Base-by-base conservation (phyloP, 306 rosid species). In the Quercus dentata region DNA sequence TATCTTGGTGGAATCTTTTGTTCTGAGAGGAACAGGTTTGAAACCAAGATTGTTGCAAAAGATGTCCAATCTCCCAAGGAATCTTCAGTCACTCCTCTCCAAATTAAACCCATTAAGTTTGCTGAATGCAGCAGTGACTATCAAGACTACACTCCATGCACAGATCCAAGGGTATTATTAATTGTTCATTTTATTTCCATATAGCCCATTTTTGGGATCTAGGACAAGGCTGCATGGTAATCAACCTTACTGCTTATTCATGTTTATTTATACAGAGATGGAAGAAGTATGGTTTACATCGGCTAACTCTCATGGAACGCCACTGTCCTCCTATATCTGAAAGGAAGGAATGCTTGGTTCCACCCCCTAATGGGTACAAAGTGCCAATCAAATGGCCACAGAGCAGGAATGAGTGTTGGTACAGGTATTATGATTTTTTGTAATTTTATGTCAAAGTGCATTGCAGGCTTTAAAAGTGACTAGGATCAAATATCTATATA, bases 121-220 rank as follows among this genome's bases (percentile, higher is more conserved):
- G 86, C 96, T 20, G 92, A 88, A 78, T 96, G 99, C 84, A 59
- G 88, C 84, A 56, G 4, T 3, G 92, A 93, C 23, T 89, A 80
- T 77, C 99, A 96, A 84, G 99, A 89, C 86, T 93, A 89, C 83
- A 96, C 99, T 61, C 99, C 99, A 14, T 96, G 99, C 93, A 96
- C 98, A 56, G 97, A 96, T 90, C 99, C 99, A 74, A 93, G 78
- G 97, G 99, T 96, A 91, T 35, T 76, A 6, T 23, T 51, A 31
- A 31, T 80, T 71, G 57, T 83, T 49, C 30, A 17, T 73, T 64
- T 51, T 83, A 58, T 52, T 76, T 57, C 83, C 52, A 4, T 59
- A n/a, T 69, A 30, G 33, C 11, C 30, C 20, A 49, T 12, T 61
- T 79, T 73, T 27, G 51, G 63, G 38, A 69, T 74, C 57, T 63